Evolutionary conservation across 805 yeast species (phyloP), one percentile per base, ranked within the genome.

Genomic region (Candida sithepensis): DNA sequence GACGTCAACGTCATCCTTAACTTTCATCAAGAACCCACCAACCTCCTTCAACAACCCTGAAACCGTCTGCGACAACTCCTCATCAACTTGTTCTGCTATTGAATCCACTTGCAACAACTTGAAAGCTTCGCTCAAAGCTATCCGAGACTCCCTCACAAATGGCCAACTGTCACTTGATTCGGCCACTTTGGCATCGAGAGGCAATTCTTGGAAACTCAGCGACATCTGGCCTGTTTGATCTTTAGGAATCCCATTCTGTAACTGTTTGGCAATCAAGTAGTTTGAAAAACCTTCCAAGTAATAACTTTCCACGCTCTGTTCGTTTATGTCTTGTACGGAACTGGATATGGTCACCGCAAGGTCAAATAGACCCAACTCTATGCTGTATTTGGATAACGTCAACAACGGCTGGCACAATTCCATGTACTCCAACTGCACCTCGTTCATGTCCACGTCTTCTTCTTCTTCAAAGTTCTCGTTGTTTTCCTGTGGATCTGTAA

Each of bases 211-310:
- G 57, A 72, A 76, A 50, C 76, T 75, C 37, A 62, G 72, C 6
- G 63, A 54, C 10, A 67, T 49, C 19, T 48, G 42, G 21, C 54
- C 43, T 3, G 56, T 52, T 2, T 58, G 54, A 2, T 47, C 52
- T 22, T 39, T 47, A 5, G 52, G 1, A 5, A 61, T 33, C 2
- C 43, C 41, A 36, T 58, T 58, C 47, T 68, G 71, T n/a, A 60
- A 43, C 42, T 61, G 52, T 19, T 73, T 69, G n/a, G 76, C 70
- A 16, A 68, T 64, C 44, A 86, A 67, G 52, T 81, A 64, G 59
- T 83, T 75, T 0, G 94, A 81, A 58, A 91, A 79, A 0, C 94
- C 95, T 60, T 88, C 95, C 53, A 90, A 69, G 63, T 94, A 94
- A 60, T 78, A 85, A 36, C 84, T 76, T 59, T 94, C 98, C 48